phyloP scores from a whole-genome alignment of 1,284 basidiomycete species.

The Neonothopanus nambi region DNA sequence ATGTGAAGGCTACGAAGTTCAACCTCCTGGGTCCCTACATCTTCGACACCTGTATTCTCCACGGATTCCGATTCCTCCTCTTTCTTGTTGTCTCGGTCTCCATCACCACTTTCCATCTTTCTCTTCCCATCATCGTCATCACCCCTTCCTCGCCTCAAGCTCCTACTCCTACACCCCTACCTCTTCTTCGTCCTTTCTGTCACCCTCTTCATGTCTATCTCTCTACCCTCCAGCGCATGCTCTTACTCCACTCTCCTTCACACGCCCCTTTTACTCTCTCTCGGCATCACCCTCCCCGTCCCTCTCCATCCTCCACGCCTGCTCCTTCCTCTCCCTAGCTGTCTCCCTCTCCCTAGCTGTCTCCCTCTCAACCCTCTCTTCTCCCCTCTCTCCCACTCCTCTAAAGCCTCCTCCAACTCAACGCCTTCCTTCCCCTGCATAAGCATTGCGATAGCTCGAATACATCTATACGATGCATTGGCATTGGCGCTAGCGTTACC shows the following conservation, averaged over 20 bases:
- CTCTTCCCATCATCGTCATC: neutral
- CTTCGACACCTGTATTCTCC: neutral
- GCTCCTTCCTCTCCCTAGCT: slow-evolving; percentile 65
- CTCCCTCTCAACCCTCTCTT: too few relatives aligned
- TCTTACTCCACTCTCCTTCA: too few relatives aligned
- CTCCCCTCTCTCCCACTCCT: too few relatives aligned
- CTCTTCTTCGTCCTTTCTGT: neutral
- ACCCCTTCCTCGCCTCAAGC: neutral
- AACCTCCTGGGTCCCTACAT: neutral
- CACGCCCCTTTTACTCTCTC: slow-evolving; percentile 26
- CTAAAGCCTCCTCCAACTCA: too few relatives aligned
- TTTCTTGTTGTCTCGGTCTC: too few relatives aligned
- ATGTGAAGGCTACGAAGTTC: too few relatives aligned
- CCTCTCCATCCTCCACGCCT: slow-evolving; percentile 65
- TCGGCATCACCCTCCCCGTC: too few relatives aligned
- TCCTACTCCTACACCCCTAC: neutral
- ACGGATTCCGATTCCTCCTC: neutral
- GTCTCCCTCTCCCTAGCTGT: slow-evolving; percentile 67
- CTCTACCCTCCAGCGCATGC: too few relatives aligned
- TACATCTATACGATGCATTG: slow-evolving; percentile 29
- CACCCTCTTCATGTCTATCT: too few relatives aligned
- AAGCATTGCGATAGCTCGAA: slow-evolving; percentile 56
- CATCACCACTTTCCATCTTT: neutral
- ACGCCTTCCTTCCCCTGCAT: too few relatives aligned
- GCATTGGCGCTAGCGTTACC: slow-evolving; percentile 32